Evolutionary conservation across 768 basidiomycete genomes (phyloP).

Genomic region (Tulasnella sp.): DNA sequence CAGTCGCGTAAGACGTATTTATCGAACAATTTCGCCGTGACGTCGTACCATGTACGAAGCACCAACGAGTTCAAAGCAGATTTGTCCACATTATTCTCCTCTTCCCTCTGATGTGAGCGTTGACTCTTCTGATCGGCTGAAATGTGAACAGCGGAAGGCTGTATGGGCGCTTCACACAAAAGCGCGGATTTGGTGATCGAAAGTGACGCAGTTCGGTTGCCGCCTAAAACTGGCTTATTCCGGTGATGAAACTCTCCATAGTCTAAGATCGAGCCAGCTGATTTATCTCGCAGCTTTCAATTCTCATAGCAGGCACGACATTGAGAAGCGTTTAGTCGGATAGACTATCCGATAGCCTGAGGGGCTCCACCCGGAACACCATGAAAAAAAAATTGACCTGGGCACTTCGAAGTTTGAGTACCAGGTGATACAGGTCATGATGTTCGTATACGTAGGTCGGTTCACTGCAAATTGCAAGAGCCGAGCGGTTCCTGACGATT

Average conservation of each 20-base stretch:
- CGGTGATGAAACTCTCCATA: no score
- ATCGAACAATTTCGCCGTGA: not conserved
- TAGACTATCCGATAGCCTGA: not conserved
- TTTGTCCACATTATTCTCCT: no score
- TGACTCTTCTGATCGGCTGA: no score
- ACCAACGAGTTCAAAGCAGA: no score
- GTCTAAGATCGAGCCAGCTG: not conserved
- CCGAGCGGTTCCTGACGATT: not conserved
- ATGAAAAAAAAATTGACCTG: not conserved
- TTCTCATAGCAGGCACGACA: not conserved
- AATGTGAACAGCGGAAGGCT: no score
- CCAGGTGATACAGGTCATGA: not conserved
- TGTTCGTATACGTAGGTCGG: not conserved
- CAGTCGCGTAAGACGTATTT: not conserved
- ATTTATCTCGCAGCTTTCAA: not conserved
- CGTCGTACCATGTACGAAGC: no score
- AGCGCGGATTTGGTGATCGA: no score
- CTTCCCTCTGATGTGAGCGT: no score
- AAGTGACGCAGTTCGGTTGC: no score
- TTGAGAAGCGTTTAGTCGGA: not conserved
- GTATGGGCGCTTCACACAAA: no score
- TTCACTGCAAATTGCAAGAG: not conserved
- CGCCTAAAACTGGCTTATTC: no score
- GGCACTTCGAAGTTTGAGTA: not conserved
- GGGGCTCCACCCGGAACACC: not conserved